Evolutionary conservation across 2,329 filamentous ascomycete species (phyloP).

Genomic region (Zasmidium cellare): DNA sequence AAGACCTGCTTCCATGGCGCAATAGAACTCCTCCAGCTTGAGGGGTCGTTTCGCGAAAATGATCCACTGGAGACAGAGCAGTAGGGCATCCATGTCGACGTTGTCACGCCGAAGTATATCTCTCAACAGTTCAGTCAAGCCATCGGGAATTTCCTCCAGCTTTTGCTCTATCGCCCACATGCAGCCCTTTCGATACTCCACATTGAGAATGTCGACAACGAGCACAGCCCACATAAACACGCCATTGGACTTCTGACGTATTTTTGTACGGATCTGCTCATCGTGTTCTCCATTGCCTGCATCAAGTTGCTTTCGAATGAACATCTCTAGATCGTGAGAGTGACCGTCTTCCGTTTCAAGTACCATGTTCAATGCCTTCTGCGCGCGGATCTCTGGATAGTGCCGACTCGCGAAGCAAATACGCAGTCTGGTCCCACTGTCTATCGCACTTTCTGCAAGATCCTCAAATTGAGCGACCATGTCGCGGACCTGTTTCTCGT

Average conservation of each 20-base stretch:
- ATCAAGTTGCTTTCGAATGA: slow-evolving; percentile 35
- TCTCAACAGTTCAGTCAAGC: slow-evolving; percentile 51
- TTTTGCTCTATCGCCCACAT: slow-evolving; percentile 33
- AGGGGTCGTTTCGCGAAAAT: slow-evolving; percentile 51
- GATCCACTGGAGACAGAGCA: slow-evolving; percentile 55
- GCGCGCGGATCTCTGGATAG: slow-evolving; percentile 44
- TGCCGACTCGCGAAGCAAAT: slow-evolving; percentile 47
- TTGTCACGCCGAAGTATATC: slow-evolving; percentile 52
- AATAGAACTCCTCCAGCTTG: slow-evolving; percentile 47
- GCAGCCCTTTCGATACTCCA: slow-evolving; percentile 37
- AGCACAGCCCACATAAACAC: slow-evolving; percentile 51
- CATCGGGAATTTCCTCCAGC: slow-evolving; percentile 42
- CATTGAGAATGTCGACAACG: slow-evolving; percentile 49
- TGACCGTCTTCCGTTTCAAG: slow-evolving; percentile 40
- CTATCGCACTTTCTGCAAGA: slow-evolving; percentile 22
- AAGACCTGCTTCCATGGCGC: slow-evolving; percentile 39
- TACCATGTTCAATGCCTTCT: slow-evolving; percentile 30
- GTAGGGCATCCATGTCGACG: slow-evolving; percentile 41
- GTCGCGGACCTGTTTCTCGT: slow-evolving; percentile 38
- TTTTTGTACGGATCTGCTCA: slow-evolving; percentile 29
- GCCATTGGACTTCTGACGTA: slow-evolving; percentile 42
- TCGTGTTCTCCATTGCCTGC: slow-evolving; percentile 22
- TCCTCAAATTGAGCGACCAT: slow-evolving; percentile 41
- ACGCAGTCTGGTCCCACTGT: slow-evolving; percentile 18
- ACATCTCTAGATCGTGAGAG: slow-evolving; percentile 35